Base-by-base conservation (phyloP, 2,329 filamentous ascomycete genomes). In the Hirsutella minnesotensis region DNA sequence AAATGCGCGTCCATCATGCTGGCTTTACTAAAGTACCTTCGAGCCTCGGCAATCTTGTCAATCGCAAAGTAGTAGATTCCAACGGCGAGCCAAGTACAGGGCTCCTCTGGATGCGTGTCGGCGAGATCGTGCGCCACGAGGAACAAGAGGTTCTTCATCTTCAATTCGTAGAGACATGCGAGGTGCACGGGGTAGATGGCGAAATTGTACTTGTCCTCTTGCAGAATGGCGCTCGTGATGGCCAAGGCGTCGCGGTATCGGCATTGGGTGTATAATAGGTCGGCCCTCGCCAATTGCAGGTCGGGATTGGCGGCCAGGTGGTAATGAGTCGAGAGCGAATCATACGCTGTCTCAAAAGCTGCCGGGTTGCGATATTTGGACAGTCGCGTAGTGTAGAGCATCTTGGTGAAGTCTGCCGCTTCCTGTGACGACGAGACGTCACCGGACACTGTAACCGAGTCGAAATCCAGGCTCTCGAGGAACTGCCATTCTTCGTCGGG, bases 1-100 rank as follows among this genome's bases (percentile, higher is more conserved):
- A 95, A 98, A 65, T 96, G 90, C 7, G 90, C 86, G 57, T 98
- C 89, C 81, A 98, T 90, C 70, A 96, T 84, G 50, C 86, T 94
- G 4, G 94, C 86, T 64, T 98, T 98, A 56, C 86, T 94, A 62
- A 98, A 98, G 68, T 92, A 98, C 33, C 90, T 80, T 10, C 92
- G 80, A 9, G 94, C 89, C 64, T 98, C 92, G 3, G 92, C 84
- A 45, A 98, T 87, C 55, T 88, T 89, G 52, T 80, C 78, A 42
- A 89, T 95, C 15, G 83, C 73, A 49, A 96, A 81, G 63, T 98
- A 98, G 68, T 96, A 98, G 24, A 89, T 83, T 10, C 88, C 92
- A 10, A 98, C 90, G 0, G 92, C 92, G 21, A 98, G 75, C 81
- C 92, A 98, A 2, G 89, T 84, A 59, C 84, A 87, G 1, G 92